Evolutionary conservation across 208 protist genomes (phyloP).

Genomic region (Kentomonas sorsogonicus): DNA sequence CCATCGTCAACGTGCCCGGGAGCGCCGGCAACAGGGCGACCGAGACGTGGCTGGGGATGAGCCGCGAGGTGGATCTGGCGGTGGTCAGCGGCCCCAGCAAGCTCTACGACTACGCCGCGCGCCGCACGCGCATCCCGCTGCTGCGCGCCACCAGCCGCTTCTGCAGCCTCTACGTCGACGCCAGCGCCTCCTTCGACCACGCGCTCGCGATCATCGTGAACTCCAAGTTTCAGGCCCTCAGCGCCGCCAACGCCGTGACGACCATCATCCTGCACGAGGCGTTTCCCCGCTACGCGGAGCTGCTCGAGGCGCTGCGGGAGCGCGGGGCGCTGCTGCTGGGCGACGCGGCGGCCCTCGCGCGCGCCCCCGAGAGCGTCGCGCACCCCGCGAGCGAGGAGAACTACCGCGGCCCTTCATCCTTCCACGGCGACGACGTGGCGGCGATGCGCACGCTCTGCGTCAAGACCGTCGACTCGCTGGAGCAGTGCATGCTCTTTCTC

Average conservation of each 20-base stretch:
- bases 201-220: conserved; percentile 42
- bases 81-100: conserved; percentile 49
- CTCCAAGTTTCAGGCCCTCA: conserved; percentile 39
- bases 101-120: conserved; percentile 37
- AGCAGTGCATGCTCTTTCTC: conserved; percentile 47
- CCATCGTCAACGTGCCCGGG: conserved; percentile 42
- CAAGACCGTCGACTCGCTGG: conserved; percentile 34
- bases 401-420: conserved; percentile 35
- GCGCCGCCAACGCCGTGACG: conserved; percentile 43
- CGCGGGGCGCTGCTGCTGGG: conserved; percentile 29
- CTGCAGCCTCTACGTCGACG: conserved; percentile 51
- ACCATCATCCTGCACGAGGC: conserved; percentile 38
- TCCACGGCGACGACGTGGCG: too few species aligned
- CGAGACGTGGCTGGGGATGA: conserved; percentile 35
- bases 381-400: conserved; percentile 46
- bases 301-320: conserved; percentile 32
- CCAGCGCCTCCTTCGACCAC: conserved; percentile 44
- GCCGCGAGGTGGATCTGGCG: conserved; percentile 37
- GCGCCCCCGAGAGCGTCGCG: conserved; percentile 26
- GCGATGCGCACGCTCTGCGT: conserved; percentile 35
- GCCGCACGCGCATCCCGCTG: conserved; percentile 36
- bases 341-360: conserved; percentile 26
- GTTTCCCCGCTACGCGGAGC: conserved; percentile 46
- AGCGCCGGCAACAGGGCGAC: conserved; percentile 30
- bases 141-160: conserved; percentile 37